Percentiles rank a stretch among this genome's conserved stretches.
phyloP scores from a whole-genome alignment of 768 basidiomycete species.

The Stropharia rugosoannulata region DNA sequence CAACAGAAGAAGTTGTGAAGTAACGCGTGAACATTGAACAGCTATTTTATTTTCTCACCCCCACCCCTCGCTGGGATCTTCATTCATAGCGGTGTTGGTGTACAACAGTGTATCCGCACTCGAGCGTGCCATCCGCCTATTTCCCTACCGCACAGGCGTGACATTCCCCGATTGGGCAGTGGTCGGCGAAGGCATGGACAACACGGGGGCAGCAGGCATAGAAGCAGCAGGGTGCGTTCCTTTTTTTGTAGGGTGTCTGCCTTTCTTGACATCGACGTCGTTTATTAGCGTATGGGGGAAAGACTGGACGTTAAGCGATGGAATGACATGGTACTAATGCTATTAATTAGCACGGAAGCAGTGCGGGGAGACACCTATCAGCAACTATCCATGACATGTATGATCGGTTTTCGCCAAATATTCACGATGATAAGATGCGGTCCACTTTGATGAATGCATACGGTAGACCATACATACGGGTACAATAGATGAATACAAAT shows the following conservation, averaged over 20 bases:
- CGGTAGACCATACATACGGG: background rate
- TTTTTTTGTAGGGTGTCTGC: background rate
- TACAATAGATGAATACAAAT: no score
- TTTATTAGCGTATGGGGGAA: constrained; percentile 29
- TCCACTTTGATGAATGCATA: background rate
- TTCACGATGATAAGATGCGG: no score
- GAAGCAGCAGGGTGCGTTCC: constrained; percentile 70
- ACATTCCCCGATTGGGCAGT: constrained; percentile 78
- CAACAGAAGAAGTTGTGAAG: background rate
- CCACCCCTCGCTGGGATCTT: constrained; percentile 42
- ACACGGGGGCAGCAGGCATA: constrained; percentile 69
- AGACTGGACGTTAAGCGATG: constrained; percentile 45
- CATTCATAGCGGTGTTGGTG: constrained; percentile 46
- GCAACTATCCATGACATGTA: background rate
- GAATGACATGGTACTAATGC: constrained; percentile 41
- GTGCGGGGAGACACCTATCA: background rate
- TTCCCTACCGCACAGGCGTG: constrained; percentile 84
- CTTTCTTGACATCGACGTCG: background rate
- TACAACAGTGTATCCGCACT: constrained; percentile 56
- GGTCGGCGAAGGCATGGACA: constrained; percentile 50
- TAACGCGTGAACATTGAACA: constrained; percentile 9
- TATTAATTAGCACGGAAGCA: background rate
- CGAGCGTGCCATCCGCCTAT: constrained; percentile 69
- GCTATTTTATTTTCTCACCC: constrained; percentile 69
- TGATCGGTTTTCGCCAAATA: no score